Conservation (phyloP, 2,329 filamentous ascomycete species). For the Nemania sp. region DNA sequence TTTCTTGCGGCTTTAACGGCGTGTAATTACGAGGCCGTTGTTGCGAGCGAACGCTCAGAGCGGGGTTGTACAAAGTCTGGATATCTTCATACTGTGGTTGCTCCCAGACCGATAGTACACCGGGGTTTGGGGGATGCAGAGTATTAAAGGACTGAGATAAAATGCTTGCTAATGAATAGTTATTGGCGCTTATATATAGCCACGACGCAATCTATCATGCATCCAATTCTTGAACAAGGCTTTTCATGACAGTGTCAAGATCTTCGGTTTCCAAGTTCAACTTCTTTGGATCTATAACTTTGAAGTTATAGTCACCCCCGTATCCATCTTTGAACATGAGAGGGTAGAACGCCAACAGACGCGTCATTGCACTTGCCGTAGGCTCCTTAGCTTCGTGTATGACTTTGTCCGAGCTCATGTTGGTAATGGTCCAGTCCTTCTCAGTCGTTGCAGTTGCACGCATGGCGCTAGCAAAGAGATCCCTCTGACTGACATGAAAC, state of each 20-base stretch:
- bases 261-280: slow-evolving; percentile 39
- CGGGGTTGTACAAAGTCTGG: no score
- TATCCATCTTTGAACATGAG: slow-evolving; percentile 39
- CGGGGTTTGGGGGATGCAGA: no score
- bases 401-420: slow-evolving; percentile 31
- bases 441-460: slow-evolving; percentile 39
- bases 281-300: slow-evolving; percentile 35
- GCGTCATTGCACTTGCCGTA: slow-evolving; percentile 24
- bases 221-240: slow-evolving; percentile 9
- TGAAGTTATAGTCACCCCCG: slow-evolving; percentile 41
- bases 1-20: no score
- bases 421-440: slow-evolving; percentile 38
- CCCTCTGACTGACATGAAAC: slow-evolving; percentile 42
- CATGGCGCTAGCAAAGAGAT: slow-evolving; percentile 43
- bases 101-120: no score
- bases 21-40: no score
- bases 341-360: slow-evolving; percentile 33
- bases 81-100: no score
- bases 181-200: no score
- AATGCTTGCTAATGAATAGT: no score
- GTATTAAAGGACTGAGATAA: no score
- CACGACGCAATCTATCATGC: background rate
- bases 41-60: no score
- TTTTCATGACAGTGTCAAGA: slow-evolving; percentile 37
- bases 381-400: slow-evolving; percentile 21